A percentile compares a stretch with the other conserved stretches of the same genome.
phyloP scores from a whole-genome alignment of 345 rosid genomes.

The Arabidopsis thaliana region DNA sequence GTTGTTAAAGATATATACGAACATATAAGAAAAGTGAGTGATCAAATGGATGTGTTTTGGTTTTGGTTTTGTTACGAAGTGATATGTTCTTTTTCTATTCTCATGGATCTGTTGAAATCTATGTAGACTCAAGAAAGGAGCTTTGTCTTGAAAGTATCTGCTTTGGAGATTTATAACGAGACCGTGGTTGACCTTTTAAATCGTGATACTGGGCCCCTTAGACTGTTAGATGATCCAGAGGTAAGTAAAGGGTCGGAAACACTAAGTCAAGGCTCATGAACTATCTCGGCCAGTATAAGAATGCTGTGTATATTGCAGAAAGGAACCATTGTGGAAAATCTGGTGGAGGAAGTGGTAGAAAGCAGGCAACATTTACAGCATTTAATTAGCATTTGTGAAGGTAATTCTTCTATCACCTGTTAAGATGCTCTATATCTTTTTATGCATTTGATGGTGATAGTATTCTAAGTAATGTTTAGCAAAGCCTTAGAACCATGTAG shows the following conservation, averaged over 20 bases:
- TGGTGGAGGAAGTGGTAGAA: conserved; percentile 77
- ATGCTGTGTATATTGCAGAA: conserved; percentile 56
- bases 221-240: conserved; percentile 98
- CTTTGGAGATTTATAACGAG: conserved; percentile 95
- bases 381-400: conserved; percentile 87
- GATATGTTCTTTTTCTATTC: background rate
- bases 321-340: conserved; percentile 87
- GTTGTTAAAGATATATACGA: conserved; percentile 76
- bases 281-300: conserved; percentile 20
- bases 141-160: conserved; percentile 78
- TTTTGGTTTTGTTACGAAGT: background rate
- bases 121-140: conserved; percentile 73
- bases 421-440: background rate
- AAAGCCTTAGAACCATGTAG: background rate
- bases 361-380: conserved; percentile 80
- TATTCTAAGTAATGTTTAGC: conserved; percentile 8
- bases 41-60: background rate
- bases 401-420: conserved; percentile 46
- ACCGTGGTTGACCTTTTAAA: conserved; percentile 82
- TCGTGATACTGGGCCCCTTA: conserved; percentile 79
- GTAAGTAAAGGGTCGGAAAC: conserved; percentile 49
- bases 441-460: conserved; percentile 6
- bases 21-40: conserved; percentile 66
- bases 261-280: conserved; percentile 19
- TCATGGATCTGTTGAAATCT: conserved; percentile 10